These are phyloP conservation scores for Deinandra increscens DNA, from an alignment of 129 eudicot genomes.

Conservation along the genomic window DNA sequence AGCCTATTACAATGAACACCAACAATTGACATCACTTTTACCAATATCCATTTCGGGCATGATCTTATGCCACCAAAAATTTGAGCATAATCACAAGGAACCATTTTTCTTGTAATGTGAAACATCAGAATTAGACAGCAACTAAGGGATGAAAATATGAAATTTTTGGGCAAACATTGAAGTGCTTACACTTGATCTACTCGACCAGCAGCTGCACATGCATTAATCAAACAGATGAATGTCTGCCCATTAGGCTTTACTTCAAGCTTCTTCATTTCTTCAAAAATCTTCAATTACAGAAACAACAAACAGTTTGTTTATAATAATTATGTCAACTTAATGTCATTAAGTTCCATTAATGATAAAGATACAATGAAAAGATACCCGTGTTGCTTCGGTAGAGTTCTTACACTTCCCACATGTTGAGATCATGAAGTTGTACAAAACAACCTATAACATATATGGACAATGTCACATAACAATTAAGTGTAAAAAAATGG, in stretches of 20 bases:
- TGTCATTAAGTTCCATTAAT: neutral
- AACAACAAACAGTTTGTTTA: slow-evolving; percentile 5
- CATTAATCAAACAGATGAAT: slow-evolving; percentile 83
- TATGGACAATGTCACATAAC: neutral
- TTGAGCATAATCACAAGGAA: neutral
- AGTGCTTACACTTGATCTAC: slow-evolving; percentile 75
- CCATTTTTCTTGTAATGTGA: neutral
- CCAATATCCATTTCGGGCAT: neutral
- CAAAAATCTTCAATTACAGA: slow-evolving; percentile 60
- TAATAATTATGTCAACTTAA: neutral
- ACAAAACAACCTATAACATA: slow-evolving; percentile 60
- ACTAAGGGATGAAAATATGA: slow-evolving; percentile 1
- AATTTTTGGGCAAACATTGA: neutral
- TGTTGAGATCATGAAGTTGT: slow-evolving; percentile 85
- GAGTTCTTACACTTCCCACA: slow-evolving; percentile 85
- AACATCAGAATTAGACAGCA: slow-evolving; percentile 1
- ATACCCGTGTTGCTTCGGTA: slow-evolving; percentile 65
- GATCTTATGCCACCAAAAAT: slow-evolving; percentile 3
- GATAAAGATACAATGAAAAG: slow-evolving; percentile 13
- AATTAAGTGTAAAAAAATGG: neutral
- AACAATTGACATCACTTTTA: slow-evolving; percentile 2
- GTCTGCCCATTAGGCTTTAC: slow-evolving; percentile 94
- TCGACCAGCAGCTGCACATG: slow-evolving; percentile 80
- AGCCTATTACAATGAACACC: slow-evolving; percentile 5
- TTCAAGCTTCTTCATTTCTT: slow-evolving; percentile 89